Evolutionary conservation across 106 monocot genomes (phyloP).

Genomic region (Platanthera guangdongensis): DNA sequence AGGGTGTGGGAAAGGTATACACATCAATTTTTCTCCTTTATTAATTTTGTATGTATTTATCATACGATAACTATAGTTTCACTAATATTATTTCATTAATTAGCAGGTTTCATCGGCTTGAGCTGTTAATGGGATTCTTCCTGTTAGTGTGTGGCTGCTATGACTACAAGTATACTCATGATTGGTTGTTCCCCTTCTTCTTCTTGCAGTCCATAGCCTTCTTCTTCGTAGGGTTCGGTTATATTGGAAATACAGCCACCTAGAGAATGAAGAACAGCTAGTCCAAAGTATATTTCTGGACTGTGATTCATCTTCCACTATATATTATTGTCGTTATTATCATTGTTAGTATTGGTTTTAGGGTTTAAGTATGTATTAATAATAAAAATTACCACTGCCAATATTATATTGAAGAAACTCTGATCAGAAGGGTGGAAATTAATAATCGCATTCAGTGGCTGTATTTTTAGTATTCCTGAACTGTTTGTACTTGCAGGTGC

Average conservation of each 20-base stretch:
- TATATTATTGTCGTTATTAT: neutral
- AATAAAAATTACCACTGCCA: too few species aligned
- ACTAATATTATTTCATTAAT: conserved; percentile 10
- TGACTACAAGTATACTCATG: conserved; percentile 25
- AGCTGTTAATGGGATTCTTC: conserved; percentile 48
- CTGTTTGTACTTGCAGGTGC: too few species aligned
- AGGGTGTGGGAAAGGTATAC: neutral
- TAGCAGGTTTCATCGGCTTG: conserved; percentile 32
- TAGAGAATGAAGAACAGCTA: neutral
- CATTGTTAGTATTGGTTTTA: neutral
- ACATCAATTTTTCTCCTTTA: neutral
- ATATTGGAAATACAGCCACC: neutral
- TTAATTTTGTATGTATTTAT: neutral
- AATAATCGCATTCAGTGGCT: too few species aligned
- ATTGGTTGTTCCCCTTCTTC: conserved; percentile 55
- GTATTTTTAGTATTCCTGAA: too few species aligned
- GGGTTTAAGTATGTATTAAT: too few species aligned
- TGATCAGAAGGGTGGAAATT: too few species aligned
- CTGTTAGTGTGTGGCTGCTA: conserved; percentile 43
- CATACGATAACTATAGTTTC: conserved; percentile 6
- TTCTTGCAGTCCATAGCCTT: conserved; percentile 43
- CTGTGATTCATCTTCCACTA: neutral
- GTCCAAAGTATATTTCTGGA: neutral
- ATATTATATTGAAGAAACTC: too few species aligned
- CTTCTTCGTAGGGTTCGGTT: conserved; percentile 41